Percentiles rank a stretch among this genome's conserved stretches.
Evolutionary conservation across 2,329 filamentous ascomycete genomes (phyloP).

Genomic region (Colletotrichum sp.): DNA sequence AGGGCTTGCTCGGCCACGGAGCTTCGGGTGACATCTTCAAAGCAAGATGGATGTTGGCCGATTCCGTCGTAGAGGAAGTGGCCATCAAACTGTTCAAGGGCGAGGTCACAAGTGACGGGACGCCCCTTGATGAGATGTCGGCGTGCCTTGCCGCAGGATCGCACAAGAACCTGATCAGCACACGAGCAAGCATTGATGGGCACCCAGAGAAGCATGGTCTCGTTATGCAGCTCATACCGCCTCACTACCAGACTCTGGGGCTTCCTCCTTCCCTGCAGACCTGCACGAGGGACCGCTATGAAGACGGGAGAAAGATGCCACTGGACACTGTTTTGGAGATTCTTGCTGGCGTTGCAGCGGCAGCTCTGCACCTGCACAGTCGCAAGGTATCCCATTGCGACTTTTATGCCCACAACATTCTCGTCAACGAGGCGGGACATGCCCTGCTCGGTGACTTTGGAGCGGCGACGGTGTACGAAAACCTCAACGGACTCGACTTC

Average conservation of each 20-base stretch:
- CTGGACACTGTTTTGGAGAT: constrained; percentile 36
- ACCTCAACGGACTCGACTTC: constrained; percentile 26
- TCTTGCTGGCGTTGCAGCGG: constrained; percentile 43
- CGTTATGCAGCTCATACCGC: constrained; percentile 51
- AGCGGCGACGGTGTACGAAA: constrained; percentile 48
- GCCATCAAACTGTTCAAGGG: constrained; percentile 55
- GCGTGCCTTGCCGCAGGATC: constrained; percentile 49
- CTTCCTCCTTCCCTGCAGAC: constrained; percentile 46
- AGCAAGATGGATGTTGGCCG: constrained; percentile 36
- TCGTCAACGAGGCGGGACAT: constrained; percentile 42
- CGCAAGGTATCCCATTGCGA: constrained; percentile 50
- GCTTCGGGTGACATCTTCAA: constrained; percentile 51
- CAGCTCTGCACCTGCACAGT: constrained; percentile 46
- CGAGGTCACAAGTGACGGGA: constrained; percentile 50
- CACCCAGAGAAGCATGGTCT: constrained; percentile 46
- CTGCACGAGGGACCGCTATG: constrained; percentile 50
- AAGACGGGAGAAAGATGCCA: constrained; percentile 30
- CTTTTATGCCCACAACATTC: constrained; percentile 52
- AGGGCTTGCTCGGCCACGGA: constrained; percentile 45
- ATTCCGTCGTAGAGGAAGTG: constrained; percentile 36
- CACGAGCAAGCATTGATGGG: constrained; percentile 45
- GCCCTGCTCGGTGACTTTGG: constrained; percentile 52
- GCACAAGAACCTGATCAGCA: constrained; percentile 49
- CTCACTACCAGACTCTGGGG: constrained; percentile 44
- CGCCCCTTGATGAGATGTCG: constrained; percentile 52